Base-by-base conservation (phyloP, 2,329 filamentous ascomycete species). In the Xylaria sp. region DNA sequence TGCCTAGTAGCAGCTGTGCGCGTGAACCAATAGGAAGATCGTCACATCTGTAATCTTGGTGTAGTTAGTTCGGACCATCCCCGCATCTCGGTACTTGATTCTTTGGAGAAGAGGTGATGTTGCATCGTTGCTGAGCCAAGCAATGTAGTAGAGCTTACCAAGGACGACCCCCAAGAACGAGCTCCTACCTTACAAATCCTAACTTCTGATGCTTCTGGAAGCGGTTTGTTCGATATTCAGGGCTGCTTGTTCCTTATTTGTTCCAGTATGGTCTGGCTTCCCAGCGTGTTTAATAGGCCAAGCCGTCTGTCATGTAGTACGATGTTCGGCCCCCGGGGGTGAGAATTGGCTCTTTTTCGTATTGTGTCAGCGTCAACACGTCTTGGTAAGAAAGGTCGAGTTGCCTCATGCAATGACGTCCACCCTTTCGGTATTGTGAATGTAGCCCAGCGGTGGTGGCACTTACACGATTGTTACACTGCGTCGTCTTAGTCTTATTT, bases 21-120 rank as follows among this genome's bases (percentile, higher is more conserved):
- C 50, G 41, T 37, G 23, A 66, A 34, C 58, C 68, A 65, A 63
- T 66, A 62, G 65, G 56, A 64, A 23, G 68, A 72, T 71, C 37
- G 58, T 69, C 55, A 50, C 25, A 60, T 71, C 62, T 62, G 68
- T 65, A 65, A 48, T 23, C 37, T 41, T 20, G 32, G 41, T 44
- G 54, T 37, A 7, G 25, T 18, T 63, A 50, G 44, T 55, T 61
- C 64, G 9, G 34, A 23, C 20, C 46, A 34, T 69, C 75, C 74
- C 76, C 76, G 74, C 75, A 75, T 69, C 70, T 76, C 76, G 74
- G 75, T 75, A 76, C 63, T 77, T 76, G 48, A 50, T 61, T 39
- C 57, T 23, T 23, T n/a, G 28, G 10, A 50, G 9, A 12, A 46
- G 5, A 57, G 18, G 32, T 20, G 9, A 63, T 46, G 65, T 59